Base-by-base conservation (phyloP, 169 alveolate species). In the Plasmodium coatneyi region DNA sequence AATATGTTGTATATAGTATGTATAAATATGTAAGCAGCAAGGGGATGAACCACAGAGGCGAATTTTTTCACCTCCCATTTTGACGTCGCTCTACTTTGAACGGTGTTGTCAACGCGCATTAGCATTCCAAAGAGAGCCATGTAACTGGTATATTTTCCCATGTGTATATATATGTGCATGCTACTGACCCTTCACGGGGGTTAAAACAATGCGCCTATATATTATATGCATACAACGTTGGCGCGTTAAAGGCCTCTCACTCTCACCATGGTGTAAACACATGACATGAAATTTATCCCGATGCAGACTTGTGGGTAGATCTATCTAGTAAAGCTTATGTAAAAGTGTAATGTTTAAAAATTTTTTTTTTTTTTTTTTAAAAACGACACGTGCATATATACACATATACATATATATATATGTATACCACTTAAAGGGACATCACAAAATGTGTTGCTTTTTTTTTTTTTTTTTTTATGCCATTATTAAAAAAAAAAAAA, bases 261-360 rank as follows among this genome's bases (percentile, higher is more conserved):
- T 79, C 49, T 14, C 25, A 36, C 28, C 54, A 16, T 9, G 30
- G 60, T 14, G 32, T 12, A 30, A 41, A 19, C 39, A 19, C 39
- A 66, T 25, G 76, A 28, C 36, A 66, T 5, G 36, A 22, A 66
- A 66, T 22, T 66, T 0, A 25, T 28, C 76, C 76, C 30, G 36
- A 19, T 7, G 76, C 16, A 66, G 41, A 28, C 39, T 66, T 4
- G 36, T 66, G 41, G 6, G n/a, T 66, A 3, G 36, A n/a, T 81
- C 5, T 82, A 82, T 82, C 79, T 82, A 82, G 79, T 52, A 82
- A 82, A 52, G 34, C 79, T 82, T 82, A 82, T 82, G 41, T 52
- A 82, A 81, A 9, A 32, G 9, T 0, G 71, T 14, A 56, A 56
- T 82, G 12, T 79, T 12, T 1, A 79, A 30, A 43, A 25, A 41